phyloP scores from a whole-genome alignment of 2,329 filamentous ascomycete genomes.

The Gnomoniopsis sp. region DNA sequence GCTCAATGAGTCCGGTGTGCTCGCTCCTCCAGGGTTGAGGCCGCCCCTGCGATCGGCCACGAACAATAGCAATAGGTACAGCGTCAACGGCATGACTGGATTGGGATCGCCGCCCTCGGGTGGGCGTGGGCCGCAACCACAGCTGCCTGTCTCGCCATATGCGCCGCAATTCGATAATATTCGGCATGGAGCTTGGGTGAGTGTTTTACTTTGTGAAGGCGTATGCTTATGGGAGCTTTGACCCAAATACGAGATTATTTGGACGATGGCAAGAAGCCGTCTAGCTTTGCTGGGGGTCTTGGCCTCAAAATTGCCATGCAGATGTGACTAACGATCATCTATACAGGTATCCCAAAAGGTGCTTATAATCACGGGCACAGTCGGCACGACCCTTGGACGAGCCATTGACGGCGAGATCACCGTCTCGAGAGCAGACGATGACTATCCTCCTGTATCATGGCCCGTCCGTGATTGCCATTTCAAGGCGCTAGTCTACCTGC shows the following conservation, averaged over 20 bases:
- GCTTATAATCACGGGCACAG: slow-evolving; percentile 74
- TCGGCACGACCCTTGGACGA: slow-evolving; percentile 68
- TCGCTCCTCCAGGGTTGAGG: slow-evolving; percentile 30
- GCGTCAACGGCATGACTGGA: slow-evolving; percentile 62
- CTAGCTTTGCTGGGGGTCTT: not conserved
- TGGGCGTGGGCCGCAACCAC: slow-evolving; percentile 49
- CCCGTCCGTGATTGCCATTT: slow-evolving; percentile 87
- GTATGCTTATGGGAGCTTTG: not conserved
- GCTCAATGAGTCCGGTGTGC: slow-evolving; percentile 22
- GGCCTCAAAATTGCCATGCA: not conserved
- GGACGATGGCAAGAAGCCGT: not conserved
- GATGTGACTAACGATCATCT: not conserved
- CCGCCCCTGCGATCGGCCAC: slow-evolving; percentile 35
- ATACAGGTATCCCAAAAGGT: slow-evolving; percentile 85
- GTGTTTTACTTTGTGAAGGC: slow-evolving; percentile 28
- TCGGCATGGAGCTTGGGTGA: slow-evolving; percentile 79
- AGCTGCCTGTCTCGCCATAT: slow-evolving; percentile 68
- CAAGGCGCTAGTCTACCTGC: slow-evolving; percentile 87
- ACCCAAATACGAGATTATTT: too few relatives aligned
- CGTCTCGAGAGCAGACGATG: slow-evolving; percentile 78
- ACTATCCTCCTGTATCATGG: slow-evolving; percentile 79
- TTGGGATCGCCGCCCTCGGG: slow-evolving; percentile 53
- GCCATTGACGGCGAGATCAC: slow-evolving; percentile 75
- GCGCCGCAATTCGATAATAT: slow-evolving; percentile 78
- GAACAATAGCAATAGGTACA: slow-evolving; percentile 53